These are phyloP conservation scores for Agaricus subrufescens DNA, from an alignment of 768 basidiomycete genomes.

Conservation along the genomic window DNA sequence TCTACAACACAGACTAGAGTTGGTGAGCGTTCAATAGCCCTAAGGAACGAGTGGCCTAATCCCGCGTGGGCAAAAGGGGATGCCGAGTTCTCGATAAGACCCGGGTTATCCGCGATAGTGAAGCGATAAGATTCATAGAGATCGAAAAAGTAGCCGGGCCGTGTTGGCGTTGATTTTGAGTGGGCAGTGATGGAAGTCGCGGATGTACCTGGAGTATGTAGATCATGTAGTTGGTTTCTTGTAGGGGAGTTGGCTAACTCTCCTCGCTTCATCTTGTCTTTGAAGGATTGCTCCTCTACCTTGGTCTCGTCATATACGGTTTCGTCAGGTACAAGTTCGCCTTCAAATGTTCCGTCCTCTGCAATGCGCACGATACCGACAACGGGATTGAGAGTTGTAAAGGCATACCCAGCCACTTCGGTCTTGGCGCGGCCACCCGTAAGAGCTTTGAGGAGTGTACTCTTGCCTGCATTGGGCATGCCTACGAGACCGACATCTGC, in stretches of 20 bases:
- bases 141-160: slow-evolving; percentile 47
- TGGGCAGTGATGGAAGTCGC: slow-evolving; percentile 5
- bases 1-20: slow-evolving; percentile 93
- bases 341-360: slow-evolving; percentile 74
- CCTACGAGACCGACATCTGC: slow-evolving; percentile 97
- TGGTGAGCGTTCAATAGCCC: slow-evolving; percentile 88
- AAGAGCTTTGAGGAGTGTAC: slow-evolving; percentile 84
- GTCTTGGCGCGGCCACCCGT: slow-evolving; percentile 82
- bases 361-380: slow-evolving; percentile 85
- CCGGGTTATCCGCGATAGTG: slow-evolving; percentile 96
- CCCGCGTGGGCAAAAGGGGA: slow-evolving; percentile 43
- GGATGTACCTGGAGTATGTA: slow-evolving; percentile 16
- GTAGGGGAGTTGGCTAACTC: slow-evolving; percentile 46
- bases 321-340: slow-evolving; percentile 39
- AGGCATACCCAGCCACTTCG: slow-evolving; percentile 87
- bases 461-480: slow-evolving; percentile 92
- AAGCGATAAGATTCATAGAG: slow-evolving; percentile 77
- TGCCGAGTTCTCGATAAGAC: slow-evolving; percentile 71
- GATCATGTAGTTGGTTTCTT: slow-evolving; percentile 36
- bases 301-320: slow-evolving; percentile 64
- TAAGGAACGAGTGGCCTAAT: slow-evolving; percentile 89
- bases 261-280: slow-evolving; percentile 44
- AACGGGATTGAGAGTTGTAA: slow-evolving; percentile 94
- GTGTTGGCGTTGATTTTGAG: slow-evolving; percentile 6
- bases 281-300: slow-evolving; percentile 44